Base-by-base conservation (phyloP, 2,329 filamentous ascomycete species). In the Pyrenophora graminea region DNA sequence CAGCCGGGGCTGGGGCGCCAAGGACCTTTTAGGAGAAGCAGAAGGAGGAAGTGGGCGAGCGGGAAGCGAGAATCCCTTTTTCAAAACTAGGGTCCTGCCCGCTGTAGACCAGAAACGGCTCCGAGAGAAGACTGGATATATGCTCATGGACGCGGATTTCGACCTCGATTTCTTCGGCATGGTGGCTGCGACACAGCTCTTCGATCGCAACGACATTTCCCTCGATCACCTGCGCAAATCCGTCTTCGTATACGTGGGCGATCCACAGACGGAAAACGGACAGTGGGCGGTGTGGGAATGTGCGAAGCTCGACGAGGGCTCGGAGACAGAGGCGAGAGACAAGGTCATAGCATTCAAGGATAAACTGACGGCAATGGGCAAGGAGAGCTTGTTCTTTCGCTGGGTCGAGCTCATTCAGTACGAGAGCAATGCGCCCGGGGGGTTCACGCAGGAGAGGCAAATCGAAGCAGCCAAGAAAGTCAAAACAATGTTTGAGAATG, bases 391-490 rank as follows among this genome's bases (percentile, higher is more conserved):
- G 45, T 97, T 97, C 76, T 96, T 89, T 76, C 85, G 88, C 48
- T 96, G 91, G 91, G 89, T 96, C 41, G 92, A 97, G 77, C 82
- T 95, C 67, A 86, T 97, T 42, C 91, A 97, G 75, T 95, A 85
- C 66, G 91, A 96, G 75, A 87, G 89, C 36, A 87, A 85, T 31
- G 82, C 83, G 60, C 89, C 91, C 0, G 90, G 87, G 15, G 90
- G 89, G 0, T 95, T 96, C 67, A 89, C 87, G 1, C 77, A 80
- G 0, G 88, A 91, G 68, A 82, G 85, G 65, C 91, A 96, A 74
- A 79, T 83, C 48, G 82, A 79, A 37, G 87, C 89, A 1, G 90
- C 90, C 51, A 77, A 84, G 57, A 86, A 91, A 74, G 89, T 92
- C 42, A 84, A 87, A 64, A 82, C 85, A 33, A 78, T 94, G 69